These are phyloP conservation scores for Lenzites betulinus DNA, from an alignment of 768 basidiomycete species.

Conservation along the genomic window DNA sequence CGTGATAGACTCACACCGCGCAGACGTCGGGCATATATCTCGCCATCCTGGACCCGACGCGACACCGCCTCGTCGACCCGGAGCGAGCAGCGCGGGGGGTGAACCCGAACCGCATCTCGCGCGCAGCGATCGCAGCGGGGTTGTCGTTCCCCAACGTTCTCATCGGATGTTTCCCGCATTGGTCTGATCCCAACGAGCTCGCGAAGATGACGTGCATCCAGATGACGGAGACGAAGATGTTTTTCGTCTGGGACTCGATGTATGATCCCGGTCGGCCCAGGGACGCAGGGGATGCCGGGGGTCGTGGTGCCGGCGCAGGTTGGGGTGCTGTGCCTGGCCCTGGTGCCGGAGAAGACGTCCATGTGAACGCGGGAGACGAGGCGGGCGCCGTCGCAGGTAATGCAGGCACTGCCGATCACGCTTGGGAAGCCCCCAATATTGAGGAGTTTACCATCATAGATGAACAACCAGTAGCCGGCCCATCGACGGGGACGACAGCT, in stretches of 20 bases:
- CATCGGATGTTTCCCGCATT: conserved; percentile 23
- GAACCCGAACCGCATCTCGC: conserved; percentile 10
- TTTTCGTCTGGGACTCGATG: conserved; percentile 27
- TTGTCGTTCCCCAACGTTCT: conserved; percentile 10
- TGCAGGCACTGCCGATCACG: background rate
- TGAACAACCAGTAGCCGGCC: background rate
- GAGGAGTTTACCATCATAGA: background rate
- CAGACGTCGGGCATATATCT: conserved; percentile 31
- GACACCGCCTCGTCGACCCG: conserved; percentile 21
- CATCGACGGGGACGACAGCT: background rate
- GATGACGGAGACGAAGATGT: conserved; percentile 31
- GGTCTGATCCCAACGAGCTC: conserved; percentile 21
- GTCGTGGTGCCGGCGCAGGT: background rate
- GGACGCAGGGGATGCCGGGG: background rate
- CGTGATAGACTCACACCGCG: background rate
- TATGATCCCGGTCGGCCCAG: conserved; percentile 5
- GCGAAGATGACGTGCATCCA: conserved; percentile 30
- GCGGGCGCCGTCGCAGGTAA: background rate
- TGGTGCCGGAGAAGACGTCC: background rate
- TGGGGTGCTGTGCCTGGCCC: background rate
- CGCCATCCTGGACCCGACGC: conserved; percentile 27
- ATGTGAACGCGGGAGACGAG: background rate
- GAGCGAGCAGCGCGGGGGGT: background rate
- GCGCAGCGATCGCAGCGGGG: conserved; percentile 3
- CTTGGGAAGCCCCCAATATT: background rate